A percentile compares a stretch with the other conserved stretches of the same genome.
phyloP scores from a whole-genome alignment of 345 rosid species.

The Triadica sebifera region DNA sequence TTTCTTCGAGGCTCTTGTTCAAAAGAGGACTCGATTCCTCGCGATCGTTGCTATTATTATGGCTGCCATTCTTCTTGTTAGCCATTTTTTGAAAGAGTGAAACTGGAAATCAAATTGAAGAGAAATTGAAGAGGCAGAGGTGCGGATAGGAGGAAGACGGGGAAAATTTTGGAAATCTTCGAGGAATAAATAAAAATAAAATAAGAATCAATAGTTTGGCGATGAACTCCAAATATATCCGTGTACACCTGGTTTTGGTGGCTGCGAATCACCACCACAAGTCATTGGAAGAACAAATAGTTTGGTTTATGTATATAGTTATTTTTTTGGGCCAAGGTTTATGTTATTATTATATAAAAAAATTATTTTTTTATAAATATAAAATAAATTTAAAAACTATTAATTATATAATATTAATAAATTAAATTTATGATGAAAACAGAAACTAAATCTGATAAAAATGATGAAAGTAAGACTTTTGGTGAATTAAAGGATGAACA shows the following conservation, averaged over 20 bases:
- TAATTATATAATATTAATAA: no score
- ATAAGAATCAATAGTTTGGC: not conserved
- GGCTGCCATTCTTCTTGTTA: slow-evolving; percentile 18
- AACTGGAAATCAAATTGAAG: not conserved
- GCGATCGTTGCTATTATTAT: slow-evolving; percentile 24
- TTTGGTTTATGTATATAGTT: no score
- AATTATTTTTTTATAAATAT: no score
- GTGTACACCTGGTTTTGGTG: not conserved
- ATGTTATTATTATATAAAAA: no score
- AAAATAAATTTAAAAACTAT: no score
- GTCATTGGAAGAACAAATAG: no score
- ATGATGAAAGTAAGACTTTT: no score
- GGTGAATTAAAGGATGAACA: no score
- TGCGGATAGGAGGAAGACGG: not conserved
- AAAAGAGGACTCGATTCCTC: slow-evolving; percentile 77
- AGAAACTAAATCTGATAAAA: no score
- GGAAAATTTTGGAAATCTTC: not conserved
- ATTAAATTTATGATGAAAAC: no score
- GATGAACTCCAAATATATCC: no score
- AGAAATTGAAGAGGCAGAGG: not conserved
- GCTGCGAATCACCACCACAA: not conserved
- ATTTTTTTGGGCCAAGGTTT: no score
- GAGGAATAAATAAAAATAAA: not conserved
- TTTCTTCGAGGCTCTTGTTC: slow-evolving; percentile 32
- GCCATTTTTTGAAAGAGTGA: slow-evolving; percentile 38